phyloP scores from a whole-genome alignment of 169 alveolate genomes.

The Fabrea salina region DNA sequence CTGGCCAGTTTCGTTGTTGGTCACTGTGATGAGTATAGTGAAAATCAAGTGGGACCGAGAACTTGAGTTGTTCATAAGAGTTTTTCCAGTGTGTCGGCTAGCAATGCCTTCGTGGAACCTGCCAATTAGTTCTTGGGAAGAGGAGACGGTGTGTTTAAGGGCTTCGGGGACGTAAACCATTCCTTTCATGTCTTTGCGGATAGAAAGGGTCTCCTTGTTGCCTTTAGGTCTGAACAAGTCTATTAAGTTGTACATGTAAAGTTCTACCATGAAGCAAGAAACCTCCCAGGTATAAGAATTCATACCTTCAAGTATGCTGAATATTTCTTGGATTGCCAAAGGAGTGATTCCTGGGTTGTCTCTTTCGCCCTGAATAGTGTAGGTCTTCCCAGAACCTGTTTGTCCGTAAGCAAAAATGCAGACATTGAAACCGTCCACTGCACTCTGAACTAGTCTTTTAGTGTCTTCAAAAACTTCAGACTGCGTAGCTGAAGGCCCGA shows the following conservation, averaged over 20 bases:
- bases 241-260: slow-evolving; percentile 88
- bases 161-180: slow-evolving; percentile 32
- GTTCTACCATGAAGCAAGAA: slow-evolving; percentile 83
- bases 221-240: slow-evolving; percentile 80
- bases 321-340: slow-evolving; percentile 90
- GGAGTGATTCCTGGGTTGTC: slow-evolving; percentile 92
- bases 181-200: neutral
- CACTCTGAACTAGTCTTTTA: slow-evolving; percentile 63
- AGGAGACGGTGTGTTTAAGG: neutral
- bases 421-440: slow-evolving; percentile 89
- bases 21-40: slow-evolving; percentile 46
- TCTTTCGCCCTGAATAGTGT: slow-evolving; percentile 93
- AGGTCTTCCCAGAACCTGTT: slow-evolving; percentile 90
- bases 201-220: neutral
- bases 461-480: slow-evolving; percentile 77
- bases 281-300: slow-evolving; percentile 65
- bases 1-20: slow-evolving; percentile 37
- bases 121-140: slow-evolving; percentile 42
- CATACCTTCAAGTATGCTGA: slow-evolving; percentile 66
- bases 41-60: slow-evolving; percentile 76
- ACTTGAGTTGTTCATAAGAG: slow-evolving; percentile 72
- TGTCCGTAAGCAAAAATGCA: slow-evolving; percentile 93
- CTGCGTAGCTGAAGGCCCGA: slow-evolving; percentile 54
- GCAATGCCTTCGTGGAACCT: slow-evolving; percentile 45
- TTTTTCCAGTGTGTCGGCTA: slow-evolving; percentile 60